Base-by-base conservation (phyloP, 495 filamentous ascomycete species). In the Opeltia flavorubescens region DNA sequence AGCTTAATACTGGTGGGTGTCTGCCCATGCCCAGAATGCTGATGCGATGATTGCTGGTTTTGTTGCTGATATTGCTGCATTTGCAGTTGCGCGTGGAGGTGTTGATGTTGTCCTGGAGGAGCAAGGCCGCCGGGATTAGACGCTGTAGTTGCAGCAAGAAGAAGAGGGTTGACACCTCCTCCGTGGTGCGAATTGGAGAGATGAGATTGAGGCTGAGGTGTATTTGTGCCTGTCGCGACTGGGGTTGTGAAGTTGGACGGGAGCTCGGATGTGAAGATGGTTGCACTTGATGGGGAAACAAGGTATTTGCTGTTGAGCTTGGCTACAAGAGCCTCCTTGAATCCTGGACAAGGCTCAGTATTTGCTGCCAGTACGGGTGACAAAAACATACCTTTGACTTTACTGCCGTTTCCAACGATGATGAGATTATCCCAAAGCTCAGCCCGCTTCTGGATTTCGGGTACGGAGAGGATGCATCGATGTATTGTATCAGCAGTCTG, bases 221-320 rank as follows among this genome's bases (percentile, higher is more conserved):
- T 98, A 60, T 88, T 89, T 17, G 89, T 81, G 15, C 91, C 91
- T 0, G 91, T 98, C 5, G 85, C 88, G 30, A 78, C 71, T 9
- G 91, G 91, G 0, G 91, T 96, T 36, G 83, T 84, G 58, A 94
- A 74, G 62, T 88, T 86, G 1, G 84, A 91, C 17, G 88, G 88
- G 28, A 98, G 77, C 63, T 98, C 91, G 38, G 85, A 93, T 29
- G 86, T 94, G 71, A 98, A 98, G 56, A 96, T 96, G 29, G 88
- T 95, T 20, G 83, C 87, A 2, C 78, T 80, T 34, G 84, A 89
- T 0, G 91, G 91, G 4, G 88, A 89, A 48, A 96, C 82, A 30
- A 94, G 69, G 59, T 91, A 93, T 53, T 86, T 89, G 49, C 78
- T 75, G 26, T 76, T 76, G 18, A 96, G 71, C 0, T 81, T 86